Evolutionary conservation across 805 yeast genomes (phyloP), one percentile per base, ranked within the genome.

Genomic region (Ogataea minuta): DNA sequence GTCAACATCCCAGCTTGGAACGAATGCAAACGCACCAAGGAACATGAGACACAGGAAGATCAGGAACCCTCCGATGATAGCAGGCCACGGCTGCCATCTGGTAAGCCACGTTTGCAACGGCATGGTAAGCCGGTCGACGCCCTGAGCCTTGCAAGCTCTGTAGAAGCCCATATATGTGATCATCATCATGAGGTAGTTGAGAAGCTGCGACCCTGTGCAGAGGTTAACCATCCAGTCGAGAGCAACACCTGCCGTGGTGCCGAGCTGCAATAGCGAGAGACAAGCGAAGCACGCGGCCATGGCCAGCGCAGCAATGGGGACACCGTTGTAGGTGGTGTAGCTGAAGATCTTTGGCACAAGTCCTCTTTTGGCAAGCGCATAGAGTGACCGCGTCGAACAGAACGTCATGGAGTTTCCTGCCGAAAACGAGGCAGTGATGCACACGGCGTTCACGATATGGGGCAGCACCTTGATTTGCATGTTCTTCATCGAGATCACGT

Each of bases 351-450:
- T 60, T 5, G 95, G 95, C 1, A 91, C 91, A 49, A 77, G 75
- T 1, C 89, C 88, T 46, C 72, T 75, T 16, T 72, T 59, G 0
- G 91, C 82, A 61, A 84, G 66, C 3, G 86, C 84, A 55, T 79
- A 79, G n/a, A 84, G 66, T 25, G 58, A 58, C 52, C 76, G 57
- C 9, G 88, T 76, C 1, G 90, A 78, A 43, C 86, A 78, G 56
- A 74, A 84, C 14, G 82, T 74, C 57, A 80, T 81, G 5, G 90
- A 82, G 63, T 85, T 85, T 31, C 93, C 95, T 1, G 95, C 88
- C 21, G 88, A 79, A 46, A 84, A 80, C 0, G 89, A 85, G 6
- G 88, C 73, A 11, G 84, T 68, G 39, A 87, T 68, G 34, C 87
- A 68, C 25, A 84, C 77, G 2, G 79, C 91, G 58, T 87, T 87